phyloP scores from a whole-genome alignment of 495 filamentous ascomycete species.

The Xylaria grammica region DNA sequence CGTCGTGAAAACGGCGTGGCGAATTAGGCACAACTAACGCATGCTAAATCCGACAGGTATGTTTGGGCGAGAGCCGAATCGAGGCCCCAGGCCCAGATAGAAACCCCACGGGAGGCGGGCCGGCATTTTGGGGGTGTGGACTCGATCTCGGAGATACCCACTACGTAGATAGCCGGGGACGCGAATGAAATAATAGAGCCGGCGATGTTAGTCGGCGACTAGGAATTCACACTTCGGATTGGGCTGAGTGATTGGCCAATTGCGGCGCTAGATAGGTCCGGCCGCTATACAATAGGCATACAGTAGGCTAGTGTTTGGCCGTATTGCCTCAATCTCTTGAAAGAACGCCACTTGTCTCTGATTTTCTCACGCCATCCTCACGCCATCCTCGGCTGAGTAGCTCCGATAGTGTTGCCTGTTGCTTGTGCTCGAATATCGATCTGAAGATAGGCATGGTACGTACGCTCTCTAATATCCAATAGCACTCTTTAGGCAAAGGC shows the following conservation, averaged over 20 bases:
- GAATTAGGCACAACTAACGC: not conserved
- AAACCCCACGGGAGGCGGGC: not conserved
- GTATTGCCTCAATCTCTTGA: not conserved
- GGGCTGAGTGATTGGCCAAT: not conserved
- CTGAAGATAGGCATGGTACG: too few species aligned
- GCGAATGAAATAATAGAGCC: not conserved
- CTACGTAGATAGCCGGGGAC: not conserved
- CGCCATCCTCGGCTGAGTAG: too few species aligned
- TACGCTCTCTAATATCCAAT: too few species aligned
- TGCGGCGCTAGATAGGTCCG: not conserved
- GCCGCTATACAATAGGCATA: not conserved
- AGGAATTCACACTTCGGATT: not conserved
- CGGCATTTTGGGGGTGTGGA: not conserved
- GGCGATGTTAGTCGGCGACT: constrained; percentile 4
- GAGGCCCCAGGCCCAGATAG: not conserved
- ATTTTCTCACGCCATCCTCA: too few species aligned
- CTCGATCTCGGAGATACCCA: not conserved
- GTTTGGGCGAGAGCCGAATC: not conserved
- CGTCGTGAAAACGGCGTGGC: not conserved
- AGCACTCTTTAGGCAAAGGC: too few species aligned
- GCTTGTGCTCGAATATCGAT: too few species aligned
- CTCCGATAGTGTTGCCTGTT: too few species aligned
- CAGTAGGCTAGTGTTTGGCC: not conserved
- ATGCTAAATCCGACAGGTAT: not conserved
- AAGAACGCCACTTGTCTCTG: too few species aligned